These are phyloP conservation scores for Fusarium redolens DNA, from an alignment of 2,329 filamentous ascomycete species.

Conservation along the genomic window DNA sequence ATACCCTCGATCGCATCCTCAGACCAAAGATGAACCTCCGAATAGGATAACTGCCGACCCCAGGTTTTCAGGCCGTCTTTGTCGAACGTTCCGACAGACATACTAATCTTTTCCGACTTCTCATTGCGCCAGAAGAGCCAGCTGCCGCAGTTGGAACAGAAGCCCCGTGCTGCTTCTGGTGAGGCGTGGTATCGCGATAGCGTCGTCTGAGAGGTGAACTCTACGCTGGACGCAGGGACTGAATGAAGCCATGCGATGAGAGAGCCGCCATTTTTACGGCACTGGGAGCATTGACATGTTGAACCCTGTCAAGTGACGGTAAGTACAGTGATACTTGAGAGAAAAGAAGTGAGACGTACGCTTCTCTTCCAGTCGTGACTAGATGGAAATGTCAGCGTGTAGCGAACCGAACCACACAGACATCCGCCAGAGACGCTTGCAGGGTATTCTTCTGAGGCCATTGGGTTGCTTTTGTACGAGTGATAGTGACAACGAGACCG, in stretches of 20 bases:
- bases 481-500: neutral
- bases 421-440: slow-evolving; percentile 61
- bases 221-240: slow-evolving; percentile 51
- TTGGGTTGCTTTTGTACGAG: neutral
- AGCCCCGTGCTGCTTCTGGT: slow-evolving; percentile 55
- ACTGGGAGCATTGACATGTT: slow-evolving; percentile 67
- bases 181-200: slow-evolving; percentile 56
- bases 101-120: slow-evolving; percentile 41
- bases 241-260: slow-evolving; percentile 57
- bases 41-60: slow-evolving; percentile 54
- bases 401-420: slow-evolving; percentile 62
- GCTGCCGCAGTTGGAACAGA: slow-evolving; percentile 62
- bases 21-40: slow-evolving; percentile 55
- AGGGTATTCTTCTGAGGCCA: slow-evolving; percentile 46
- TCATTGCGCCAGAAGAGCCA: slow-evolving; percentile 60
- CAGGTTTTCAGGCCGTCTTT: slow-evolving; percentile 55
- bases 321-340: neutral
- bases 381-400: slow-evolving; percentile 58
- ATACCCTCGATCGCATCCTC: slow-evolving; percentile 61
- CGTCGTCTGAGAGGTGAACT: slow-evolving; percentile 49
- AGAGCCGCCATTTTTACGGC: slow-evolving; percentile 62
- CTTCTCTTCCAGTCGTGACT: slow-evolving; percentile 57
- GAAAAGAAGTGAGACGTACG: slow-evolving; percentile 39
- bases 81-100: slow-evolving; percentile 60
- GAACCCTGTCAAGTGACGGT: slow-evolving; percentile 47